A percentile compares a stretch with the other conserved stretches of the same genome.
These are phyloP conservation scores for Boletus edulis DNA, from an alignment of 768 basidiomycete species.

Conservation along the genomic window DNA sequence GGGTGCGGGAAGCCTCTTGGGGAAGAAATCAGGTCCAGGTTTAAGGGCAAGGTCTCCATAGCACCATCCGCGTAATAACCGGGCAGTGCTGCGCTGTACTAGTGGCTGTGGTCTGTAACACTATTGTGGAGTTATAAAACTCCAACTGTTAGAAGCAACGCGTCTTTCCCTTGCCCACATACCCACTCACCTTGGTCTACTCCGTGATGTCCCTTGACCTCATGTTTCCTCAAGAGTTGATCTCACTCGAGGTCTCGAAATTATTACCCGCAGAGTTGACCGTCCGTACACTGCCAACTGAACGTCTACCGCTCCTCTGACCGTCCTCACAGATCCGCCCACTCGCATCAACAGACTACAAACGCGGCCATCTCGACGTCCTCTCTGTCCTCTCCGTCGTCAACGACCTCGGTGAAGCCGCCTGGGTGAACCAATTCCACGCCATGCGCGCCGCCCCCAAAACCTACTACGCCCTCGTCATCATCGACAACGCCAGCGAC, in stretches of 20 bases:
- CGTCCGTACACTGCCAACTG: not conserved
- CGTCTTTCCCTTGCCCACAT: not conserved
- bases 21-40: conserved; percentile 23
- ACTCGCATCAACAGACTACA: conserved; percentile 79
- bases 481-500: conserved; percentile 73
- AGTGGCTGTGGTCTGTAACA: conserved; percentile 14
- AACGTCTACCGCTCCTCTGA: not conserved
- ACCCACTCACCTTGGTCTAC: conserved; percentile 1
- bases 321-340: conserved; percentile 73
- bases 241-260: conserved; percentile 60
- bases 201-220: conserved; percentile 57
- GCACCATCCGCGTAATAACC: not conserved
- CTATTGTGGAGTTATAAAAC: not conserved
- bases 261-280: conserved; percentile 52
- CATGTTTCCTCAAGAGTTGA: conserved; percentile 69
- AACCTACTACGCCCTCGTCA: conserved; percentile 85
- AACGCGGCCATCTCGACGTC: conserved; percentile 78
- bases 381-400: conserved; percentile 71
- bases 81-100: too few species aligned
- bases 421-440: conserved; percentile 72
- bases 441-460: conserved; percentile 49
- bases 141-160: not conserved
- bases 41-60: not conserved
- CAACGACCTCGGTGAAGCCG: conserved; percentile 60
- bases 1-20: conserved; percentile 20